phyloP scores from a whole-genome alignment of 352 stramenopile species.

The Pythium phragmiticola region DNA sequence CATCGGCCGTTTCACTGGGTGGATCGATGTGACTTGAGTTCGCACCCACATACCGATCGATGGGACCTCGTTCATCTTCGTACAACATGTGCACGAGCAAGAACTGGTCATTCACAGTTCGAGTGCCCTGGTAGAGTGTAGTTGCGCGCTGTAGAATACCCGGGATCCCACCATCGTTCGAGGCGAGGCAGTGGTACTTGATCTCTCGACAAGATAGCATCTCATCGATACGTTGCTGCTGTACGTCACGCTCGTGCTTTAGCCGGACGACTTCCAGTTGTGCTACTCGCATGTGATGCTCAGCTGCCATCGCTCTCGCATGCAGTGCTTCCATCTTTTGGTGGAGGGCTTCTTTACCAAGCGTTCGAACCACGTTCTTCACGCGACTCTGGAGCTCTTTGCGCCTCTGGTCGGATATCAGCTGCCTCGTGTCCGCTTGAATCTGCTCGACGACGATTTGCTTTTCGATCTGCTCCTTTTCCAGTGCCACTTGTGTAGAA shows the following conservation, averaged over 20 bases:
- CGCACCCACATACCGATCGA: background rate
- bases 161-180: conserved; percentile 39
- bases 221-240: conserved; percentile 46
- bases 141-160: conserved; percentile 51
- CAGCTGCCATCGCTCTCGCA: conserved; percentile 41
- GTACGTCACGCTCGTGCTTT: conserved; percentile 35
- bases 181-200: conserved; percentile 48
- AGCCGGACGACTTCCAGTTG: conserved; percentile 42
- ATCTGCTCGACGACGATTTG: conserved; percentile 47
- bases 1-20: conserved; percentile 17
- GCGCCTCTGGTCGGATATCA: conserved; percentile 53
- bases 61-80: conserved; percentile 35
- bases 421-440: conserved; percentile 39
- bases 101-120: conserved; percentile 39
- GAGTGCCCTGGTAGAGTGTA: conserved; percentile 40
- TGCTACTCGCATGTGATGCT: conserved; percentile 53
- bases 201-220: conserved; percentile 50
- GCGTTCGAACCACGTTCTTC: conserved; percentile 50
- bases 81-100: conserved; percentile 64
- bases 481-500: conserved; percentile 43
- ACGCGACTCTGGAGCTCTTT: conserved; percentile 52
- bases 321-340: conserved; percentile 66
- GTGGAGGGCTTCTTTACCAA: conserved; percentile 61
- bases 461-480: conserved; percentile 43
- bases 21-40: conserved; percentile 10